Conservation (phyloP, 805 yeast species). For the Ogataea parapolymorpha region DNA sequence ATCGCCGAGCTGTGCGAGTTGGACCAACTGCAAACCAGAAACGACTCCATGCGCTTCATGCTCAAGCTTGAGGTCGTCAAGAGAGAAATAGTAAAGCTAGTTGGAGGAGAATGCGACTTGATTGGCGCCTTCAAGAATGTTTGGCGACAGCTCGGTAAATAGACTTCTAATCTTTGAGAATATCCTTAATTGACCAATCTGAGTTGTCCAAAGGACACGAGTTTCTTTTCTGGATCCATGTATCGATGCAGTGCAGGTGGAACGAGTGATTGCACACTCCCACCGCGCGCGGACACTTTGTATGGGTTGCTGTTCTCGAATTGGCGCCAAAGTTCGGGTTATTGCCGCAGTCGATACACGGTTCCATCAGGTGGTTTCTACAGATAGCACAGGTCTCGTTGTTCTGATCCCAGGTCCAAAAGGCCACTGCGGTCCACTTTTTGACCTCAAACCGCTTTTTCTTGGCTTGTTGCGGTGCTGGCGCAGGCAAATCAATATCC, state of each 20-base stretch:
- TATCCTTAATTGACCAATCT: slow-evolving; percentile 59
- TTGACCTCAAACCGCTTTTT: slow-evolving; percentile 87
- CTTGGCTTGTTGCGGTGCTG: slow-evolving; percentile 25
- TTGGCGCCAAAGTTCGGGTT: slow-evolving; percentile 47
- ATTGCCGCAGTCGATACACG: slow-evolving; percentile 88
- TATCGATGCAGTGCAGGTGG: slow-evolving; percentile 92
- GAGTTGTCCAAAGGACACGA: slow-evolving; percentile 96
- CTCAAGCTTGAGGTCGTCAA: slow-evolving; percentile 17
- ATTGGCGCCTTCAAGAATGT: slow-evolving; percentile 16
- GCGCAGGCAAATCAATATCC: slow-evolving; percentile 27
- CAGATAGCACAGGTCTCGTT: slow-evolving; percentile 95
- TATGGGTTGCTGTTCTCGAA: slow-evolving; percentile 17
- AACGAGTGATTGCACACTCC: slow-evolving; percentile 98
- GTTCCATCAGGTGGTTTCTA: slow-evolving; percentile 97
- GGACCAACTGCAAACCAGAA: slow-evolving; percentile 4
- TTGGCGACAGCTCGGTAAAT: slow-evolving; percentile 14
- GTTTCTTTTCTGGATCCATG: slow-evolving; percentile 93
- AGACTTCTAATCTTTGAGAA: slow-evolving; percentile 20
- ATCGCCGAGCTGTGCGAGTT: slow-evolving; percentile 11
- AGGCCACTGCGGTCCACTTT: slow-evolving; percentile 99
- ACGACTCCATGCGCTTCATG: slow-evolving; percentile 15
- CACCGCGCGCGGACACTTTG: slow-evolving; percentile 86
- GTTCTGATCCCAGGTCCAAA: slow-evolving; percentile 93
- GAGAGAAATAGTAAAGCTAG: slow-evolving; percentile 11
- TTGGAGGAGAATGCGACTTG: slow-evolving; percentile 2